Conservation (phyloP, 2,329 filamentous ascomycete species). For the Parastagonospora avenae region DNA sequence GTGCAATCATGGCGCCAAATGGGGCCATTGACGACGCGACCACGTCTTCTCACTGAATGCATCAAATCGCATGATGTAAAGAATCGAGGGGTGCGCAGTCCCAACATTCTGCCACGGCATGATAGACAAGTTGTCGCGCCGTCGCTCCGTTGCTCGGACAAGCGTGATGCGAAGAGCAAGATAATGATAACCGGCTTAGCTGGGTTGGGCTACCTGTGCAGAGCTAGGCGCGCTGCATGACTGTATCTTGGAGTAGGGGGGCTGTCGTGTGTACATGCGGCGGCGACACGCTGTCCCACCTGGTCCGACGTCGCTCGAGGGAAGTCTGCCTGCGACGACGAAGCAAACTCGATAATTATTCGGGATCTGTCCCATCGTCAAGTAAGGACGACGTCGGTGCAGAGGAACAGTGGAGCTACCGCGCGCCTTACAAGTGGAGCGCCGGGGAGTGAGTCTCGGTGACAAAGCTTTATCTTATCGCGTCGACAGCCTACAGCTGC, state of each 20-base stretch:
- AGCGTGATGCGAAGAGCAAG: not conserved
- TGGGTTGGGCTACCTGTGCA: not conserved
- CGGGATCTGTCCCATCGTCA: too few species aligned
- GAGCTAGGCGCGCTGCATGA: not conserved
- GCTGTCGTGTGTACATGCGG: not conserved
- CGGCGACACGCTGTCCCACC: not conserved
- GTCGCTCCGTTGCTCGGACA: not conserved
- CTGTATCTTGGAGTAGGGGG: not conserved
- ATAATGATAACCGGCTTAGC: not conserved
- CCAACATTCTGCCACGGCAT: not conserved
- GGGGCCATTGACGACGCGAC: not conserved
- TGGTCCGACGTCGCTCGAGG: too few species aligned
- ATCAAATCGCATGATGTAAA: too few species aligned
- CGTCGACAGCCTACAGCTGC: not conserved
- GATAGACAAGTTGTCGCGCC: not conserved
- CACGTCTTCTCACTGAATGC: not conserved
- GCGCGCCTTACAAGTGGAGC: not conserved
- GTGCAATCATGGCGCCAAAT: not conserved
- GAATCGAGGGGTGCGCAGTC: too few species aligned
- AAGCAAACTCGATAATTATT: too few species aligned
- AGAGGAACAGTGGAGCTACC: not conserved
- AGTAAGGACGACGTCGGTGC: too few species aligned
- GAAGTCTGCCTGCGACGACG: too few species aligned
- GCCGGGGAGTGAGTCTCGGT: not conserved
- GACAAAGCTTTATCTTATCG: conserved; percentile 1